Evolutionary conservation across 768 basidiomycete species (phyloP).

Genomic region (Russula virescens): DNA sequence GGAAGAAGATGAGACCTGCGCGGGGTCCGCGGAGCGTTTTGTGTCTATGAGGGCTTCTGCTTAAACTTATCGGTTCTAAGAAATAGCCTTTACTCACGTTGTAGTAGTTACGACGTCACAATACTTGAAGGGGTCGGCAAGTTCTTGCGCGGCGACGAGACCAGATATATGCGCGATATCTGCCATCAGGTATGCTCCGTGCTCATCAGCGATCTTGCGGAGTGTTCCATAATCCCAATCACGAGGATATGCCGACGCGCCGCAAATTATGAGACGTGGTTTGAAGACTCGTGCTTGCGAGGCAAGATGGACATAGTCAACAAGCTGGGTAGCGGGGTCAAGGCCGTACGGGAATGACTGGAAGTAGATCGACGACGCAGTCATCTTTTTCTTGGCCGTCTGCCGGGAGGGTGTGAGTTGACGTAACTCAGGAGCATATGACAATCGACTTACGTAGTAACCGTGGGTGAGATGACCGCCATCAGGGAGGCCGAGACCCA

Average conservation of each 20-base stretch:
- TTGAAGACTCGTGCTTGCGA: conserved; percentile 93
- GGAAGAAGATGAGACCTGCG: conserved; percentile 98
- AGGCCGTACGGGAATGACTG: conserved; percentile 94
- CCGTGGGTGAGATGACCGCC: conserved; percentile 97
- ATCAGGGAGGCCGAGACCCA: conserved; percentile 98
- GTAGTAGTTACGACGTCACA: conserved; percentile 99
- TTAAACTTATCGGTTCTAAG: background rate
- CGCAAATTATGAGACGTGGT: conserved; percentile 91
- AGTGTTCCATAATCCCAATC: conserved; percentile 94
- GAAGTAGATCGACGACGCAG: conserved; percentile 99
- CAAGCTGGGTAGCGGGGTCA: conserved; percentile 73
- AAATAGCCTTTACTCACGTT: conserved; percentile 49
- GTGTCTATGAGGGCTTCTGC: conserved; percentile 49
- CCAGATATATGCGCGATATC: conserved; percentile 98
- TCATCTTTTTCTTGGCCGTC: conserved; percentile 99
- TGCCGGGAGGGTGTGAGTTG: conserved; percentile 28
- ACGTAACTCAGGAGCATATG: conserved; percentile 2
- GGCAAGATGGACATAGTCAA: conserved; percentile 80
- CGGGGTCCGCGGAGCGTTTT: conserved; percentile 98
- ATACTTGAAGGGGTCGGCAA: conserved; percentile 88
- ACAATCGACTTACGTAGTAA: conserved; percentile 68
- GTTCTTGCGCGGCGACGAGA: conserved; percentile 85
- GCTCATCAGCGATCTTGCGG: conserved; percentile 73
- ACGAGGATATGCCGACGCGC: conserved; percentile 96
- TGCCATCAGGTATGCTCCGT: conserved; percentile 90